Conservation (phyloP, 495 filamentous ascomycete species). For the Aspergillus hancockii region DNA sequence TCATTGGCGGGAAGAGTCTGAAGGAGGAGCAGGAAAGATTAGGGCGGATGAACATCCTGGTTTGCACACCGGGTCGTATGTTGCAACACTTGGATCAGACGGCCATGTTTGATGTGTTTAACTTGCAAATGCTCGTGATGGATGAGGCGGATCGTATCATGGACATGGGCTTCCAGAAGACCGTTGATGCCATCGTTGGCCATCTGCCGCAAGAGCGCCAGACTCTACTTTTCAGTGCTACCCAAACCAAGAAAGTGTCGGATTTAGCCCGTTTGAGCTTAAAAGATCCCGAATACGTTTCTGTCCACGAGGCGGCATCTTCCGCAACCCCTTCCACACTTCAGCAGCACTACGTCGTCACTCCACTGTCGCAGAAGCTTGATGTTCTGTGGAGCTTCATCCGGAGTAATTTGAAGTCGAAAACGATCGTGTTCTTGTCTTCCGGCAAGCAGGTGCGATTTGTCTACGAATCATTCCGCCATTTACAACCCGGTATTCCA, state of each 20-base stretch:
- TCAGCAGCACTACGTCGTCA: conserved; percentile 88
- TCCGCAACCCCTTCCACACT: conserved; percentile 82
- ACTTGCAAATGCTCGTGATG: conserved; percentile 88
- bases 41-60: conserved; percentile 94
- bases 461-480: conserved; percentile 88
- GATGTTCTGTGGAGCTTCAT: conserved; percentile 93
- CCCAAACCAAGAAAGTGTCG: conserved; percentile 90
- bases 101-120: conserved; percentile 82
- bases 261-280: conserved; percentile 88
- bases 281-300: conserved; percentile 89
- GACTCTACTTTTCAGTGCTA: conserved; percentile 93
- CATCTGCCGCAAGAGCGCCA: conserved; percentile 86
- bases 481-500: conserved; percentile 91
- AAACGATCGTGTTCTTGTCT: conserved; percentile 91
- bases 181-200: conserved; percentile 90
- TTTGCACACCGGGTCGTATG: conserved; percentile 94
- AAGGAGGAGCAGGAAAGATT: conserved; percentile 85
- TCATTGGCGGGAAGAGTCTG: conserved; percentile 93
- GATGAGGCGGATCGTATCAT: conserved; percentile 97
- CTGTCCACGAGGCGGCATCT: conserved; percentile 81
- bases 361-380: conserved; percentile 81
- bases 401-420: conserved; percentile 80
- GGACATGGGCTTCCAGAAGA: conserved; percentile 95
- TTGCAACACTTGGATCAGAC: conserved; percentile 96
- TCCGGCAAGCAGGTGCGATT: conserved; percentile 96